These are phyloP conservation scores for Salvia rosmarinus DNA, from an alignment of 257 asterid species.

Conservation along the genomic window DNA sequence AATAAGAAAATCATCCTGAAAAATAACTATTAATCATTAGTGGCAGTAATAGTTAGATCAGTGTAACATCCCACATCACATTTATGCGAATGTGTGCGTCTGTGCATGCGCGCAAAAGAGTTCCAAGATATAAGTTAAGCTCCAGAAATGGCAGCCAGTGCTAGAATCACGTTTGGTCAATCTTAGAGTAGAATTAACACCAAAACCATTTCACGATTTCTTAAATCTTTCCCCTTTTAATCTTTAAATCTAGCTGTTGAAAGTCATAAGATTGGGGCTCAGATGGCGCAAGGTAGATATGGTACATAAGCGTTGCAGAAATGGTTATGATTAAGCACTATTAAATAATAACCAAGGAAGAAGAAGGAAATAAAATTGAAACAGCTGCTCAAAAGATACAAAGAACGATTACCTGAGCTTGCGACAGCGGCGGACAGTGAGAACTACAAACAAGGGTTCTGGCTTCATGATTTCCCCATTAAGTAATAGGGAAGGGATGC, in stretches of 20 bases:
- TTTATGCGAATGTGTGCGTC: not conserved
- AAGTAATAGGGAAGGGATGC: not conserved
- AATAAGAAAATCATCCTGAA: not conserved
- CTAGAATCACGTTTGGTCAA: not conserved
- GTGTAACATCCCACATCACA: not conserved
- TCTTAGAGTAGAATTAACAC: not conserved
- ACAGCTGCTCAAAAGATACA: not conserved
- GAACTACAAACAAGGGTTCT: conserved; percentile 24
- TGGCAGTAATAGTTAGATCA: not conserved
- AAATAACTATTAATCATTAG: not conserved
- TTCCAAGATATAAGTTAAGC: not conserved
- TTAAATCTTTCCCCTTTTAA: not conserved
- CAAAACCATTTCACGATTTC: not conserved
- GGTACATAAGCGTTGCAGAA: conserved; percentile 22
- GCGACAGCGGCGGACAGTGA: conserved; percentile 19
- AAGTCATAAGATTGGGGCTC: not conserved
- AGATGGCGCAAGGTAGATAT: conserved; percentile 11
- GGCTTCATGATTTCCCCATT: conserved; percentile 7
- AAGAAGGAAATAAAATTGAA: conserved; percentile 18
- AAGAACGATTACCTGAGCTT: conserved; percentile 27
- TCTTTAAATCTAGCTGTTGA: not conserved
- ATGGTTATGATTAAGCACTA: not conserved
- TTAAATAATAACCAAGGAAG: not conserved
- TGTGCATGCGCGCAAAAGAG: not conserved
- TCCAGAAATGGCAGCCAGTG: not conserved